Conservation (phyloP, 306 rosid genomes). For the Arachis hypogaea region DNA sequence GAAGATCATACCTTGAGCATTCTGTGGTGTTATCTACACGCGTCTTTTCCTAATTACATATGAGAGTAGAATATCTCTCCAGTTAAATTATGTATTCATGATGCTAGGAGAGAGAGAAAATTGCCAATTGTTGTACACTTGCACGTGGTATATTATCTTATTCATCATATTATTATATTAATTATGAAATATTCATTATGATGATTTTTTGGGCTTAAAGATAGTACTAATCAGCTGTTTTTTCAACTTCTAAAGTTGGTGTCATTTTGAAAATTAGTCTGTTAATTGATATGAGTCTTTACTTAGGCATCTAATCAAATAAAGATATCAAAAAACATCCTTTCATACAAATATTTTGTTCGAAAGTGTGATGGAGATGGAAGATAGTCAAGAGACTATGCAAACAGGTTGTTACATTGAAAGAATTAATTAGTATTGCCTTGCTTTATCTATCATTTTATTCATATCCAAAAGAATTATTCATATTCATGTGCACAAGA, state of each 20-base stretch:
- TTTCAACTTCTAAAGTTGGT: too few relatives aligned
- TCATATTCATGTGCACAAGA: too few relatives aligned
- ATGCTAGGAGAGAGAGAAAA: slow-evolving; percentile 6
- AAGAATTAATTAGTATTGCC: too few relatives aligned
- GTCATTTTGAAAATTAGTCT: not conserved
- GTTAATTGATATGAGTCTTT: not conserved
- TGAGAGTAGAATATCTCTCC: slow-evolving; percentile 27
- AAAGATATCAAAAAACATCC: too few relatives aligned
- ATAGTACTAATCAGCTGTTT: slow-evolving; percentile 1
- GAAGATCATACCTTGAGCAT: slow-evolving; percentile 27
- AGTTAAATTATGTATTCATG: slow-evolving; percentile 7
- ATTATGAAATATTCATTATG: slow-evolving; percentile 5
- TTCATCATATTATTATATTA: not conserved
- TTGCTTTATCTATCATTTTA: too few relatives aligned
- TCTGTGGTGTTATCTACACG: slow-evolving; percentile 22
- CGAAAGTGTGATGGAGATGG: too few relatives aligned
- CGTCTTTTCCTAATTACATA: slow-evolving; percentile 23
- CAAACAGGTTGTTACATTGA: not conserved
- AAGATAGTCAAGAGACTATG: not conserved
- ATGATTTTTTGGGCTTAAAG: not conserved
- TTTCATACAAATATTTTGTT: too few relatives aligned
- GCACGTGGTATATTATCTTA: not conserved
- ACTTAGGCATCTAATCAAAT: too few relatives aligned
- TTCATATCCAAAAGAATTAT: too few relatives aligned
- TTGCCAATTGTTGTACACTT: slow-evolving; percentile 18